These are phyloP conservation scores for Claviceps quebecensis DNA, from an alignment of 2,329 filamentous ascomycete genomes.

Conservation along the genomic window DNA sequence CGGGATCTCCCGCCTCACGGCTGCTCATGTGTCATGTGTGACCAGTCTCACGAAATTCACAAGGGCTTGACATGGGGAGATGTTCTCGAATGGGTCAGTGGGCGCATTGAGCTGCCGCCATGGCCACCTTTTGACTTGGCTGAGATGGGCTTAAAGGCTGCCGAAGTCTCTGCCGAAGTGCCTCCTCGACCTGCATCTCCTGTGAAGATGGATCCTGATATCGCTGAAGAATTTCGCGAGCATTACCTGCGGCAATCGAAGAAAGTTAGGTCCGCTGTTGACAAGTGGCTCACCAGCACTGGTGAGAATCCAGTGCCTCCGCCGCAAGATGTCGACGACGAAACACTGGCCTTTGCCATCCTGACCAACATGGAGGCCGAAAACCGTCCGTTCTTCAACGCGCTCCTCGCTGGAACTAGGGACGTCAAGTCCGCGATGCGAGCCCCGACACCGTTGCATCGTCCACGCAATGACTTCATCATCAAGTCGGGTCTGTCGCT, in stretches of 20 bases:
- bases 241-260: conserved; percentile 86
- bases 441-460: conserved; percentile 55
- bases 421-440: conserved; percentile 42
- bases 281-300: conserved; percentile 76
- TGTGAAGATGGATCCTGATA: conserved; percentile 76
- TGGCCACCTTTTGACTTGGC: conserved; percentile 82
- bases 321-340: conserved; percentile 83
- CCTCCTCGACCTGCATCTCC: conserved; percentile 45
- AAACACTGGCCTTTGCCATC: conserved; percentile 87
- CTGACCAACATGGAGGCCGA: conserved; percentile 68
- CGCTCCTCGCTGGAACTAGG: conserved; percentile 51
- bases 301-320: conserved; percentile 59
- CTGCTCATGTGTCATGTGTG: conserved; percentile 80
- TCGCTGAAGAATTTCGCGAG: conserved; percentile 83
- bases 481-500: conserved; percentile 63
- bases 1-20: conserved; percentile 76
- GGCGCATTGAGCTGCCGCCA: conserved; percentile 66
- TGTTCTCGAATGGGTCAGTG: conserved; percentile 83
- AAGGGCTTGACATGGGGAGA: conserved; percentile 86
- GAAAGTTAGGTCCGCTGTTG: conserved; percentile 82
- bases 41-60: conserved; percentile 44
- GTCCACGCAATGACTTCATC: conserved; percentile 57
- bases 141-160: conserved; percentile 45
- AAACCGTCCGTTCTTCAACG: conserved; percentile 69
- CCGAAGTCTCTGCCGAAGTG: conserved; percentile 45